These are phyloP conservation scores for Arthrobotrys sphaeroides DNA, from an alignment of 2,329 filamentous ascomycete genomes.

Conservation along the genomic window DNA sequence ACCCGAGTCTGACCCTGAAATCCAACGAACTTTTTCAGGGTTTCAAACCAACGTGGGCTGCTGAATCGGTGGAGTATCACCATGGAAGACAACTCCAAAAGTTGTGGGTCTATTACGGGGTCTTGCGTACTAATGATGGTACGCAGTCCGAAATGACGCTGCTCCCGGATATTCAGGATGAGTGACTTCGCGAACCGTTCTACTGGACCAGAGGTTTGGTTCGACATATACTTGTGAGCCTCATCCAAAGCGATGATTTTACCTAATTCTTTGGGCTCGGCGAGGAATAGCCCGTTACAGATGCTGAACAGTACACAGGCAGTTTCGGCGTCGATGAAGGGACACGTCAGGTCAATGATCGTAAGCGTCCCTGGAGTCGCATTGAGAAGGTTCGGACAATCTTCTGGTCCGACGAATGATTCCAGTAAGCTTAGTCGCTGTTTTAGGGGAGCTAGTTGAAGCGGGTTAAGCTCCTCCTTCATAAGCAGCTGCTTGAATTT, in stretches of 20 bases:
- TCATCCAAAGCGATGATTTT: conserved; percentile 76
- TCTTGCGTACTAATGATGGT: conserved; percentile 81
- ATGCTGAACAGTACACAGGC: conserved; percentile 79
- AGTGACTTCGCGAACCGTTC: conserved; percentile 70
- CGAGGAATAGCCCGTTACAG: conserved; percentile 73
- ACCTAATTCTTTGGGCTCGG: conserved; percentile 62
- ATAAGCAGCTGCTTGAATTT: conserved; percentile 54
- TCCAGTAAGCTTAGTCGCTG: conserved; percentile 57
- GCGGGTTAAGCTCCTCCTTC: conserved; percentile 24
- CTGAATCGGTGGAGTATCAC: conserved; percentile 77
- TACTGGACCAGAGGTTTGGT: conserved; percentile 67
- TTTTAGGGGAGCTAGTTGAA: conserved; percentile 55
- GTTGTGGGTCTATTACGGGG: conserved; percentile 73
- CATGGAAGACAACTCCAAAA: conserved; percentile 76
- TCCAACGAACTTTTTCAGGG: conserved; percentile 59
- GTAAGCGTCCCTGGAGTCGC: conserved; percentile 66
- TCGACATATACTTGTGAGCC: conserved; percentile 71
- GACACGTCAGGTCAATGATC: conserved; percentile 77
- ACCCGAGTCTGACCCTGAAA: neutral
- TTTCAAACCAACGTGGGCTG: conserved; percentile 71
- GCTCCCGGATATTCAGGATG: conserved; percentile 72
- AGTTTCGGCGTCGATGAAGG: conserved; percentile 72
- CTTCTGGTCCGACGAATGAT: conserved; percentile 55
- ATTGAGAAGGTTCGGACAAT: conserved; percentile 43
- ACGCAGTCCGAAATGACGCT: conserved; percentile 74